Percentiles rank a stretch among this genome's conserved stretches.
phyloP scores from a whole-genome alignment of 345 rosid genomes.

The Citrus trifoliata region DNA sequence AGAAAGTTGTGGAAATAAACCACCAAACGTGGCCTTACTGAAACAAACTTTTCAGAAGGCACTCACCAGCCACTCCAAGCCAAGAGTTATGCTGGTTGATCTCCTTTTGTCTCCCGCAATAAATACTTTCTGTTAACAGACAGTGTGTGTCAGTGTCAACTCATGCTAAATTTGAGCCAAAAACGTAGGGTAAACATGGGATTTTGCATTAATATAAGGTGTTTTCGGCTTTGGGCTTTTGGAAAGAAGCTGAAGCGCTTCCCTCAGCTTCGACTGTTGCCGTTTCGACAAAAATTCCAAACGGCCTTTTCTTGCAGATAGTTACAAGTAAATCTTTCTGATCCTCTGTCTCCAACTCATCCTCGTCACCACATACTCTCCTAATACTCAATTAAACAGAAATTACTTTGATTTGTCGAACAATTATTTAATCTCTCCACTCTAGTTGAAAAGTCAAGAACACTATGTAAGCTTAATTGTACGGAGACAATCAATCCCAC shows the following conservation, averaged over 20 bases:
- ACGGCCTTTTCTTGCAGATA: not conserved
- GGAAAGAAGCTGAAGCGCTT: conserved; percentile 1
- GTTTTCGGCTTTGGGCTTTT: not conserved
- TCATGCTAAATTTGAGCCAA: not conserved
- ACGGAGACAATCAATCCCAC: not conserved
- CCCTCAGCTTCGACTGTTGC: conserved; percentile 13
- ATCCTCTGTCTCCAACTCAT: not conserved
- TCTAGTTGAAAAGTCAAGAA: not conserved
- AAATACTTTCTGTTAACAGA: too few relatives aligned
- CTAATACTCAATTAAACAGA: too few relatives aligned
- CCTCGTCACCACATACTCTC: not conserved
- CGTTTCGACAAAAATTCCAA: not conserved
- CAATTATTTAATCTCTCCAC: not conserved
- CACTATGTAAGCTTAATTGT: not conserved
- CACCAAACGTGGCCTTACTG: not conserved
- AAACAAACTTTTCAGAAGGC: not conserved
- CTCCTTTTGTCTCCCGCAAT: not conserved
- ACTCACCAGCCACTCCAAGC: not conserved
- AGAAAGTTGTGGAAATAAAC: not conserved
- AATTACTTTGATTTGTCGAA: not conserved
- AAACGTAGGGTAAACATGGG: too few relatives aligned
- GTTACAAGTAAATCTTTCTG: too few relatives aligned
- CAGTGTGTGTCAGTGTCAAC: not conserved
- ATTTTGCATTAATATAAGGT: not conserved
- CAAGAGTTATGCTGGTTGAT: not conserved